A percentile compares a stretch with the other conserved stretches of the same genome.
Conservation (phyloP, 1,139 yeast species). For the Blastobotrys proliferans region DNA sequence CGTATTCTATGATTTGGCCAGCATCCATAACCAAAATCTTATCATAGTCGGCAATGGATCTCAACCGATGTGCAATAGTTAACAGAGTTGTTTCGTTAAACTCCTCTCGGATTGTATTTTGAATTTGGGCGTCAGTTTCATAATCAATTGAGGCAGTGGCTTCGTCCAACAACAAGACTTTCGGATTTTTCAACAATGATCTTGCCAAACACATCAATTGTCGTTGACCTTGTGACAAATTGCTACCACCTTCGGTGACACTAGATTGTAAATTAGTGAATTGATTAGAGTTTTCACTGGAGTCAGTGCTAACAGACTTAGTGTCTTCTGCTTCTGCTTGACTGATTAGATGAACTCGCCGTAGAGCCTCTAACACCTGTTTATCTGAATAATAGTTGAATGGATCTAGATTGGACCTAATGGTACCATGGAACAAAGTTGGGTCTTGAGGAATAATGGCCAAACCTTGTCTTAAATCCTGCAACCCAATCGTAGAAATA, state of each 20-base stretch:
- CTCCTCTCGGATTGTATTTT: slow-evolving; percentile 84
- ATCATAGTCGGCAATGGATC: slow-evolving; percentile 92
- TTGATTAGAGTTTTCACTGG: slow-evolving; percentile 67
- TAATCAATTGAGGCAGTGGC: slow-evolving; percentile 97
- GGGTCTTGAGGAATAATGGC: slow-evolving; percentile 96
- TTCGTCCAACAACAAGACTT: slow-evolving; percentile 84
- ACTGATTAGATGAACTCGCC: slow-evolving; percentile 72
- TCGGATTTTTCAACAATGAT: slow-evolving; percentile 79
- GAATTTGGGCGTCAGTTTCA: slow-evolving; percentile 86
- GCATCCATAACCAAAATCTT: slow-evolving; percentile 93
- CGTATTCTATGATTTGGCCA: slow-evolving; percentile 85
- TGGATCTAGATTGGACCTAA: slow-evolving; percentile 78
- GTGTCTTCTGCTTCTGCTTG: slow-evolving; percentile 4
- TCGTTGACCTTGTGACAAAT: slow-evolving; percentile 94
- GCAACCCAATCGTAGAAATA: slow-evolving; percentile 79
- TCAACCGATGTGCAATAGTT: slow-evolving; percentile 92
- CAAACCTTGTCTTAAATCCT: slow-evolving; percentile 73
- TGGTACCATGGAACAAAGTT: slow-evolving; percentile 79
- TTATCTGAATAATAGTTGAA: slow-evolving; percentile 65
- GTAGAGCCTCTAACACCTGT: slow-evolving; percentile 77
- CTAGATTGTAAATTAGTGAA: slow-evolving; percentile 64
- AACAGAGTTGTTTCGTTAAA: slow-evolving; percentile 77
- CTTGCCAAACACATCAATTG: slow-evolving; percentile 92
- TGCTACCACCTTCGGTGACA: slow-evolving; percentile 86
- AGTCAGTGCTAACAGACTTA: slow-evolving; percentile 8